A percentile compares a stretch with the other conserved stretches of the same genome.
Evolutionary conservation across 352 stramenopile species (phyloP).

Genomic region (Phytophthora macrochlamydospora): DNA sequence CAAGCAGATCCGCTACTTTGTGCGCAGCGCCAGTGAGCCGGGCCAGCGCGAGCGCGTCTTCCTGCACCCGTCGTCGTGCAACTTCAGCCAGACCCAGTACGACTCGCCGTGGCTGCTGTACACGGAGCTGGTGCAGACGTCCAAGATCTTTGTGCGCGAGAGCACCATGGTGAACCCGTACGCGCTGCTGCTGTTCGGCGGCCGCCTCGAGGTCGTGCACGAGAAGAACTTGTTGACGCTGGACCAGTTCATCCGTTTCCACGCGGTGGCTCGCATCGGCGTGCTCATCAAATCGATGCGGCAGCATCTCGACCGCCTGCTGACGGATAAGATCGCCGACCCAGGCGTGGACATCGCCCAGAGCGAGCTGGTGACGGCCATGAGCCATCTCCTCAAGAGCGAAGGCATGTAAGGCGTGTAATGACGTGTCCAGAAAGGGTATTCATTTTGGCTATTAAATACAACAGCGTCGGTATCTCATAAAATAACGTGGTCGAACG

Average conservation of each 20-base stretch:
- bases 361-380: slow-evolving; percentile 83
- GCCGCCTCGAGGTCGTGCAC: slow-evolving; percentile 91
- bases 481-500: slow-evolving; percentile 31
- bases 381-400: slow-evolving; percentile 79
- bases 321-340: slow-evolving; percentile 94
- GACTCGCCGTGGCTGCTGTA: slow-evolving; percentile 97
- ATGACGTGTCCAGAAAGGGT: slow-evolving; percentile 19
- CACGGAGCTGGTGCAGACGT: slow-evolving; percentile 95
- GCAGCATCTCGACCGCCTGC: slow-evolving; percentile 91
- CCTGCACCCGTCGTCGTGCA: slow-evolving; percentile 95
- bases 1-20: slow-evolving; percentile 95
- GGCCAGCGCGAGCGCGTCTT: slow-evolving; percentile 91
- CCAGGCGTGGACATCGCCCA: slow-evolving; percentile 91
- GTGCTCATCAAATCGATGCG: slow-evolving; percentile 97
- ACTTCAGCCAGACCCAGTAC: slow-evolving; percentile 91
- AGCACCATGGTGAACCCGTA: slow-evolving; percentile 97
- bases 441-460: slow-evolving; percentile 43
- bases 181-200: slow-evolving; percentile 98
- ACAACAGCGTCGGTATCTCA: slow-evolving; percentile 37
- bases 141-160: slow-evolving; percentile 97
- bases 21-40: slow-evolving; percentile 40
- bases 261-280: slow-evolving; percentile 92
- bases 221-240: slow-evolving; percentile 88
- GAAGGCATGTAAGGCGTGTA: slow-evolving; percentile 69
- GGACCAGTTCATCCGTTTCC: slow-evolving; percentile 95